Percentiles rank a stretch among this genome's conserved stretches.
Conservation (phyloP, 805 yeast genomes). For the Schwanniomyces vanrijiae region DNA sequence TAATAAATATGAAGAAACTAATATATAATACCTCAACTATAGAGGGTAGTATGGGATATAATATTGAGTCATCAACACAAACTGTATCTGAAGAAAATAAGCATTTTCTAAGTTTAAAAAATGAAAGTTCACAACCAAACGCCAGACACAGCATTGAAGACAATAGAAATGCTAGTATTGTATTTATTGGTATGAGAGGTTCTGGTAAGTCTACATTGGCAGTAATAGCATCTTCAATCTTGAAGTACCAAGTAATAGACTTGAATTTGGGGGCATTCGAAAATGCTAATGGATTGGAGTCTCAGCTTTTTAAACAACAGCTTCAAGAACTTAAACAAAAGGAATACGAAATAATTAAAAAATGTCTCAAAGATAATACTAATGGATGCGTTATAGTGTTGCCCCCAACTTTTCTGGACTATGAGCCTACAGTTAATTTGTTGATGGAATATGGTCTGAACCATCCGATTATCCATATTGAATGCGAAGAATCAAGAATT, state of each 20-base stretch:
- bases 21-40: not conserved
- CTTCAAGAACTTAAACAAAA: constrained; percentile 7
- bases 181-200: constrained; percentile 17
- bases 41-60: not conserved
- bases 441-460: constrained; percentile 3
- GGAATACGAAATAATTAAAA: constrained; percentile 8
- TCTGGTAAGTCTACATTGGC: constrained; percentile 18
- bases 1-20: not conserved
- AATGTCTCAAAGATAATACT: not conserved
- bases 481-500: constrained; percentile 14
- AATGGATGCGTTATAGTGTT: constrained; percentile 8
- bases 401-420: constrained; percentile 13
- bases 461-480: constrained; percentile 11
- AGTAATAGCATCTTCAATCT: constrained; percentile 15
- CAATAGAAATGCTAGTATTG: not conserved
- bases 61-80: not conserved
- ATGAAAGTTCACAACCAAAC: not conserved
- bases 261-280: constrained; percentile 12
- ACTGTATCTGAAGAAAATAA: not conserved
- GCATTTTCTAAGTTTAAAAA: not conserved
- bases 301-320: constrained; percentile 7
- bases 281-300: constrained; percentile 10
- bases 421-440: constrained; percentile 6
- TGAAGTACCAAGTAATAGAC: constrained; percentile 12
- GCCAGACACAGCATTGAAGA: not conserved